These are phyloP conservation scores for Hyphodiscus sp. DNA, from an alignment of 2,329 filamentous ascomycete genomes.

Conservation along the genomic window DNA sequence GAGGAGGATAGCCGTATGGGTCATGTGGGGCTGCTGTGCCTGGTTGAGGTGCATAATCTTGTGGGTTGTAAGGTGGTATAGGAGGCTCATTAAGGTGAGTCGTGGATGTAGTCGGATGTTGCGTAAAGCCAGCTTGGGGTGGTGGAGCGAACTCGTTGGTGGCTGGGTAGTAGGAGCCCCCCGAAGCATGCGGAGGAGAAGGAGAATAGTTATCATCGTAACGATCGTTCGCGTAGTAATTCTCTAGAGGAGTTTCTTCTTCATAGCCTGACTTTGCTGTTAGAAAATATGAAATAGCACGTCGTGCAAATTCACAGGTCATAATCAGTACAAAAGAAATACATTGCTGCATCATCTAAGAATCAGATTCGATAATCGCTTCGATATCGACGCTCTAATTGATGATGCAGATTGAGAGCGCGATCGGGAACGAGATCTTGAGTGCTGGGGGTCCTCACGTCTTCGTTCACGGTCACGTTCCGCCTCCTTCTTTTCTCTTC, in stretches of 20 bases:
- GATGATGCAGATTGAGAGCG: slow-evolving; percentile 26
- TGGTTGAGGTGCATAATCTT: slow-evolving; percentile 24
- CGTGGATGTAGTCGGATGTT: slow-evolving; percentile 21
- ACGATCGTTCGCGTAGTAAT: slow-evolving; percentile 25
- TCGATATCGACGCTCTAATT: slow-evolving; percentile 24
- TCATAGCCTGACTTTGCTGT: slow-evolving; percentile 25
- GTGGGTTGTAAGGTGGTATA: slow-evolving; percentile 28
- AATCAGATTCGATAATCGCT: slow-evolving; percentile 28
- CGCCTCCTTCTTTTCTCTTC: slow-evolving; percentile 35
- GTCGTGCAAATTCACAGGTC: slow-evolving; percentile 7
- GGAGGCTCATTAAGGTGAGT: slow-evolving; percentile 20
- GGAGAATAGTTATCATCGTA: slow-evolving; percentile 28
- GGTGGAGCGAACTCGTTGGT: slow-evolving; percentile 22
- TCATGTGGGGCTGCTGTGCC: slow-evolving; percentile 11
- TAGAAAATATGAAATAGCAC: slow-evolving; percentile 17
- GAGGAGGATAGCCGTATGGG: slow-evolving; percentile 19
- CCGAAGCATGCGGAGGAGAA: slow-evolving; percentile 30
- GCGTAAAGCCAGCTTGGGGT: slow-evolving; percentile 11
- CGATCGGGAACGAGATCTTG: slow-evolving; percentile 27
- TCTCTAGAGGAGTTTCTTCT: slow-evolving; percentile 26
- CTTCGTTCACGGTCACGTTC: slow-evolving; percentile 29
- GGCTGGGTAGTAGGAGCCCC: slow-evolving; percentile 28
- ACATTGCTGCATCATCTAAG: slow-evolving; percentile 18
- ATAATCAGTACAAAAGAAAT: slow-evolving; percentile 3
- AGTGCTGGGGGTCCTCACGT: slow-evolving; percentile 30